Evolutionary conservation across 2,329 filamentous ascomycete species (phyloP), one percentile per base, ranked within the genome.

Genomic region (Aspergillus thermomutatus): DNA sequence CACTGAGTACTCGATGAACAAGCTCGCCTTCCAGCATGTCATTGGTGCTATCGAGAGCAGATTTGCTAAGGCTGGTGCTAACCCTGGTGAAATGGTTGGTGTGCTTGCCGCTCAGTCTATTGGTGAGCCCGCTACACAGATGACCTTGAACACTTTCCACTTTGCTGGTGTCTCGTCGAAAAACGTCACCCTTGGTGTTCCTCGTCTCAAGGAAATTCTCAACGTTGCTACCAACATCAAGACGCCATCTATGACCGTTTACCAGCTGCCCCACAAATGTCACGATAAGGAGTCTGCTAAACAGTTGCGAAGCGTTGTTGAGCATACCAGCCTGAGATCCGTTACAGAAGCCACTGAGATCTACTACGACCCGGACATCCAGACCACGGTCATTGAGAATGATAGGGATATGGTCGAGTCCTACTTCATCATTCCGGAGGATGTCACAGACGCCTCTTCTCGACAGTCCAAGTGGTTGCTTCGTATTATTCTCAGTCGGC

Each of bases 121-220:
- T 72, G 94, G 94, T 79, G 94, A 99, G 76, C 94, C 94, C 43
- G 95, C 94, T 23, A 99, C 94, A 1, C 94, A 99, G 81, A 99
- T 99, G 94, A 99, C 94, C 1, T 80, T 99, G 59, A 99, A 99
- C 80, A 99, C 94, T 25, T 99, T 99, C 89, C 94, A 99, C 82
- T 99, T 99, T 75, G 92, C 94, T 75, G 94, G 94, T 96, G 92
- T 99, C 59, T 96, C 95, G 40, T 96, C 93, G 25, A 99, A 99
- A 88, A 99, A 99, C 82, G 93, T 99, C 54, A 99, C 94, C 0
- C 87, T 99, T 50, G 94, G 94, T 91, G 94, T 99, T 46, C 94
- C 94, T 46, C 93, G 94, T 87, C 85, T 99, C 50, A 99, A 99
- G 83, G 94, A 99, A 80, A 99, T 99, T 86, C 83, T 99, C 56